Evolutionary conservation across 2,329 filamentous ascomycete genomes (phyloP).

Genomic region (Sclerotinia glacialis): DNA sequence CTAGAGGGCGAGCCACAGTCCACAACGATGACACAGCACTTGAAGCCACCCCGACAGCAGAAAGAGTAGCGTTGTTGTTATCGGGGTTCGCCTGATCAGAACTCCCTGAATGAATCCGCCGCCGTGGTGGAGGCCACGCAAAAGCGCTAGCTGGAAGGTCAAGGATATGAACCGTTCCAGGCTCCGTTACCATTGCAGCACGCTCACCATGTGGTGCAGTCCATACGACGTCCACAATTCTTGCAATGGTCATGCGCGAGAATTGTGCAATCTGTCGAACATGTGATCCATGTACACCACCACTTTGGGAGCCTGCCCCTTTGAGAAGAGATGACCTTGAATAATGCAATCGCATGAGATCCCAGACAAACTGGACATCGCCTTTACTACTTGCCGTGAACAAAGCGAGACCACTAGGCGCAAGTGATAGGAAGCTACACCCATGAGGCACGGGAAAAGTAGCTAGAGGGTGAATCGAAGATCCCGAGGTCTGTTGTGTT

Average conservation of each 20-base stretch:
- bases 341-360: constrained; percentile 65
- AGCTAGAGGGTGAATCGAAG: constrained; percentile 56
- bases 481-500: constrained; percentile 47
- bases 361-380: constrained; percentile 81
- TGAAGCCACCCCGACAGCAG: constrained; percentile 41
- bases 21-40: constrained; percentile 39
- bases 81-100: constrained; percentile 37
- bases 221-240: constrained; percentile 89
- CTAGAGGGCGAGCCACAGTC: constrained; percentile 38
- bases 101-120: constrained; percentile 36
- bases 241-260: constrained; percentile 85
- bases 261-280: constrained; percentile 87
- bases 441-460: constrained; percentile 71
- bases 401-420: constrained; percentile 68
- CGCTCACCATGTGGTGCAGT: constrained; percentile 76
- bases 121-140: constrained; percentile 70
- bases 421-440: constrained; percentile 78
- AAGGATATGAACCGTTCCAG: constrained; percentile 91
- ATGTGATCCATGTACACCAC: constrained; percentile 46
- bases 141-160: constrained; percentile 81
- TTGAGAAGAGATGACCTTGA: constrained; percentile 61
- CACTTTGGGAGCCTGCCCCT: constrained; percentile 44
- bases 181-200: constrained; percentile 85
- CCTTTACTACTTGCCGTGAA: constrained; percentile 80
- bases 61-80: constrained; percentile 47